Conservation (phyloP, 2,329 filamentous ascomycete species). For the Tolypocladium cylindrosporum region DNA sequence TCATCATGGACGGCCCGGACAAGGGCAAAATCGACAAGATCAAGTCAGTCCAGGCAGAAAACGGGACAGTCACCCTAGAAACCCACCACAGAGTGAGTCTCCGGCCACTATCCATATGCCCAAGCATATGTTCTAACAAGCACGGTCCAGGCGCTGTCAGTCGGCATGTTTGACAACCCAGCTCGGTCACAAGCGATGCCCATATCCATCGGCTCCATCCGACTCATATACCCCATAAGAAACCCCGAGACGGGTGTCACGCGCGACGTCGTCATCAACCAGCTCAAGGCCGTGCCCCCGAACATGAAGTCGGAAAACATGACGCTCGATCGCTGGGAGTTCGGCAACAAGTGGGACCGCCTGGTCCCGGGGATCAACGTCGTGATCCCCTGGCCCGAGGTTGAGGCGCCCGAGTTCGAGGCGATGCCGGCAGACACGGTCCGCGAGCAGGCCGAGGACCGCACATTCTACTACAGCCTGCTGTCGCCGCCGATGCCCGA, state of each 20-base stretch:
- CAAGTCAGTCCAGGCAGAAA: slow-evolving; percentile 38
- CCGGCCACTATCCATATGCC: neutral
- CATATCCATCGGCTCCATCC: slow-evolving; percentile 61
- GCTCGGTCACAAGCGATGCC: slow-evolving; percentile 26
- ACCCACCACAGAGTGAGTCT: slow-evolving; percentile 52
- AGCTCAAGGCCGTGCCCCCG: slow-evolving; percentile 46
- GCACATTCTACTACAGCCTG: slow-evolving; percentile 70
- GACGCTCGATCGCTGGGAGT: slow-evolving; percentile 28
- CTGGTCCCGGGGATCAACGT: slow-evolving; percentile 63
- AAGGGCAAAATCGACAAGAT: slow-evolving; percentile 79
- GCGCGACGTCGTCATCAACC: slow-evolving; percentile 69
- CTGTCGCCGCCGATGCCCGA: slow-evolving; percentile 68
- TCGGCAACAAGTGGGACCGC: slow-evolving; percentile 36
- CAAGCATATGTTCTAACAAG: neutral
- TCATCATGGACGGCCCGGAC: slow-evolving; percentile 66
- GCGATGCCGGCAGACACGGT: slow-evolving; percentile 61
- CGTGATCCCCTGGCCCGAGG: slow-evolving; percentile 66
- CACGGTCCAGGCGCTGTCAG: slow-evolving; percentile 15
- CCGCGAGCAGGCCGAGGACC: slow-evolving; percentile 63
- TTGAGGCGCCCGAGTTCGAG: slow-evolving; percentile 35
- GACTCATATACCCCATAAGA: slow-evolving; percentile 68
- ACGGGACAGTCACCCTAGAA: slow-evolving; percentile 51
- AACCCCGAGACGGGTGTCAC: slow-evolving; percentile 54
- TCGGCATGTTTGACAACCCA: slow-evolving; percentile 19
- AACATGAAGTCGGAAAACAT: slow-evolving; percentile 35